phyloP scores from a whole-genome alignment of 2,329 filamentous ascomycete species.

The Pyrenochaeta sp. region DNA sequence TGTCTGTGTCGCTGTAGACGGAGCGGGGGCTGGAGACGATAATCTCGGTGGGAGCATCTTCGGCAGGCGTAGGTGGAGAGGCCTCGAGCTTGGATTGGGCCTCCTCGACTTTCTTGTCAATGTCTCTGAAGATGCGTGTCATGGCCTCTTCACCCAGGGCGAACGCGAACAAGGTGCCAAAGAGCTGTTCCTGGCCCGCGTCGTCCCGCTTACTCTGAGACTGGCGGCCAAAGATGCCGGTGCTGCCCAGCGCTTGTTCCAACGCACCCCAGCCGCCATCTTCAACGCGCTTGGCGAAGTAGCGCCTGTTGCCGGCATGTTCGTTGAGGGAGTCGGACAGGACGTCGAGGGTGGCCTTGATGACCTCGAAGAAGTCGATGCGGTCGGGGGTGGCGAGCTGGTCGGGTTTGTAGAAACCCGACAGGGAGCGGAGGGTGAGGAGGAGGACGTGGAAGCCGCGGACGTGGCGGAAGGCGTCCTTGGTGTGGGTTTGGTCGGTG shows the following conservation, averaged over 20 bases:
- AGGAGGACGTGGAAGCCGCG: constrained; percentile 80
- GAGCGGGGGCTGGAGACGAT: constrained; percentile 37
- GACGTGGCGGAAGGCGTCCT: constrained; percentile 84
- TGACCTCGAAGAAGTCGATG: constrained; percentile 69
- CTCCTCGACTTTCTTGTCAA: constrained; percentile 38
- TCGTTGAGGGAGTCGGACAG: constrained; percentile 77
- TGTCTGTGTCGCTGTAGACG: constrained; percentile 31
- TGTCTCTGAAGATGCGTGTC: constrained; percentile 67
- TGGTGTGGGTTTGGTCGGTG: constrained; percentile 59
- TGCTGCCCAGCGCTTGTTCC: constrained; percentile 74
- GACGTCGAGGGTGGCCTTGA: constrained; percentile 75
- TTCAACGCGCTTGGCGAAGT: constrained; percentile 79
- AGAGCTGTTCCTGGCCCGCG: constrained; percentile 71
- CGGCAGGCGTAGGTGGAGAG: constrained; percentile 4
- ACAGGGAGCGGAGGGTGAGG: constrained; percentile 71
- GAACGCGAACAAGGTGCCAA: constrained; percentile 83
- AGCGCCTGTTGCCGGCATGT: constrained; percentile 86
- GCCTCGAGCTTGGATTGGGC: constrained; percentile 18
- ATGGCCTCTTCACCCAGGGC: constrained; percentile 79
- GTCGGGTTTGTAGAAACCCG: constrained; percentile 76
- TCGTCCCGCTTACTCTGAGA: constrained; percentile 43
- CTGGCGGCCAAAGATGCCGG: constrained; percentile 57
- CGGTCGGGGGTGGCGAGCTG: constrained; percentile 69
- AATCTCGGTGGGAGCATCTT: constrained; percentile 24
- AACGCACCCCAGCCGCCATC: constrained; percentile 80